Evolutionary conservation across 2,329 filamentous ascomycete species (phyloP), one percentile per base, ranked within the genome.

Genomic region (Colletotrichum sp.): DNA sequence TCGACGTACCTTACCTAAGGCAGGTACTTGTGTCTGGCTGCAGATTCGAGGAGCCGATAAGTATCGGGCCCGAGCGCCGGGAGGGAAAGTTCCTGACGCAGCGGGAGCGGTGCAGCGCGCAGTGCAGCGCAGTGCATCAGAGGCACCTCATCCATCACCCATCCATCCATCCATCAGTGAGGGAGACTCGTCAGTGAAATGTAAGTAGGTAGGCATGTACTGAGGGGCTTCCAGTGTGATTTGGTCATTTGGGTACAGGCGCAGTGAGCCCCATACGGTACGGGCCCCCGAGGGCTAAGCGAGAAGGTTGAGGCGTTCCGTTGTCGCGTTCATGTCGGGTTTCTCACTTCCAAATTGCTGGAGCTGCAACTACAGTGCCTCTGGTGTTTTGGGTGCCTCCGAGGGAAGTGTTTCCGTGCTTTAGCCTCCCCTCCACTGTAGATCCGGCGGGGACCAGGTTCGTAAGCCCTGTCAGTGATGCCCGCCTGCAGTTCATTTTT

Each of bases 341-440:
- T 25, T 48, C 63, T 66, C 39, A 66, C 63, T 52, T 30, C 63
- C 36, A 66, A 52, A 30, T 66, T 66, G 36, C 39, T 48, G 36
- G 63, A 66, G 63, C 36, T 66, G 63, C 63, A 66, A 36, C 63
- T 39, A 61, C 59, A 61, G 44, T 52, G 44, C 44, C 44, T 52
- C n/a, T 52, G 44, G 34, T 70, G 68, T 70, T 70, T 70, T 44
- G 57, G 36, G 57, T 63, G 68, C 36, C 68, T 28, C 52, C 27
- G n/a, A 48, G 68, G 57, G 57, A 70, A 70, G 68, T 63, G 25
- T 57, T 75, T 55, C 73, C 69, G 73, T 75, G 70, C 64, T 32
- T 68, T 75, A 73, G 73, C 64, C 63, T 68, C 70, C 66, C 70
- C 44, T 39, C 57, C 66, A 66, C 69, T 75, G 63, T 75, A 67